phyloP scores from a whole-genome alignment of 2,329 filamentous ascomycete species.

The Zymoseptoria crescenta region DNA sequence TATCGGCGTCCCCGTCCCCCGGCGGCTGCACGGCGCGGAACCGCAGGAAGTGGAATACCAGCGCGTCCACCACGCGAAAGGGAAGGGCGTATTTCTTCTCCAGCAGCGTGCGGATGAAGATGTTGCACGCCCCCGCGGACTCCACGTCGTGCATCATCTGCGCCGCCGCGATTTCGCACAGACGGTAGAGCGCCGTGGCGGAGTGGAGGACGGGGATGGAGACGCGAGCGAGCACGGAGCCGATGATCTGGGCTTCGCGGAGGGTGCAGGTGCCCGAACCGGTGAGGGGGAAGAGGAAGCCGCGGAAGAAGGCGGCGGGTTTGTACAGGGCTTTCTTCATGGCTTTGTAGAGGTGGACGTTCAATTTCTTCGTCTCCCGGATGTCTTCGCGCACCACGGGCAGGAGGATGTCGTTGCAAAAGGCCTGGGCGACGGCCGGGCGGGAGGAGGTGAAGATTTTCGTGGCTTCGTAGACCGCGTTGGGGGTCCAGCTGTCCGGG shows the following conservation, averaged over 20 bases:
- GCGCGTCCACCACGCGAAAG: constrained; percentile 85
- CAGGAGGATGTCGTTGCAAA: constrained; percentile 78
- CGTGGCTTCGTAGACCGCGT: constrained; percentile 81
- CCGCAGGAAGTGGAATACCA: constrained; percentile 94
- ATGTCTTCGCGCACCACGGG: constrained; percentile 92
- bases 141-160: constrained; percentile 77
- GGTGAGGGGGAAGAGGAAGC: constrained; percentile 84
- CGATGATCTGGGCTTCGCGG: constrained; percentile 85
- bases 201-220: constrained; percentile 88
- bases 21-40: constrained; percentile 66
- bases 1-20: constrained; percentile 48
- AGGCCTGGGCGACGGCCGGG: constrained; percentile 70
- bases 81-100: constrained; percentile 97
- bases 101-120: constrained; percentile 85
- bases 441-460: constrained; percentile 85
- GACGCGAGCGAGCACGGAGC: constrained; percentile 73
- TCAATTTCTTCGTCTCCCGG: constrained; percentile 86
- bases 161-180: constrained; percentile 90
- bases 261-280: constrained; percentile 80
- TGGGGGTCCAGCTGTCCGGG: constrained; percentile 69
- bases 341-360: constrained; percentile 89
- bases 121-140: constrained; percentile 83
- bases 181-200: constrained; percentile 78
- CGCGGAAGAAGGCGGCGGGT: constrained; percentile 93
- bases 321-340: constrained; percentile 92